Evolutionary conservation across 441 rosid genomes (phyloP).

Genomic region (Corymbia citriodora): DNA sequence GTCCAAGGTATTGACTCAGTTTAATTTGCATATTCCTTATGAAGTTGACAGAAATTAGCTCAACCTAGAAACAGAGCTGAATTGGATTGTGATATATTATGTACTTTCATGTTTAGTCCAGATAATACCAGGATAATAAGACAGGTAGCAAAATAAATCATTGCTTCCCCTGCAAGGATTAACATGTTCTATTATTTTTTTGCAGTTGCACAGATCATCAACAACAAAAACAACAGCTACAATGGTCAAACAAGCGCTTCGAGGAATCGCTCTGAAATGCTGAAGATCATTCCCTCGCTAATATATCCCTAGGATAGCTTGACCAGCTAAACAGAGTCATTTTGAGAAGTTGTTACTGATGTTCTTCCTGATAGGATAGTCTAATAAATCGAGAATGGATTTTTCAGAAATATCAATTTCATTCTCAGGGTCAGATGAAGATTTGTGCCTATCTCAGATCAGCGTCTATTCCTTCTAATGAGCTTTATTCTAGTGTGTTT

Average conservation of each 20-base stretch:
- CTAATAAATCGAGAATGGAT: not conserved
- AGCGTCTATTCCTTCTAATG: not conserved
- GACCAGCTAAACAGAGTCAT: not conserved
- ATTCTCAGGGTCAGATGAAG: not conserved
- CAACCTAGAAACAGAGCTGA: too few relatives aligned
- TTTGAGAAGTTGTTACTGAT: not conserved
- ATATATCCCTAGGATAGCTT: not conserved
- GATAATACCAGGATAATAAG: not conserved
- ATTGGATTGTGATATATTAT: not conserved
- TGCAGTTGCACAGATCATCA: conserved; percentile 54
- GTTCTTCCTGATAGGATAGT: not conserved
- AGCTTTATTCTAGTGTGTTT: not conserved
- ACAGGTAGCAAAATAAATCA: not conserved
- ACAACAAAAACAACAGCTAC: conserved; percentile 22
- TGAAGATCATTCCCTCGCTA: not conserved
- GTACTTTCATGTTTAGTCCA: not conserved
- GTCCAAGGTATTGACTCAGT: conserved; percentile 54
- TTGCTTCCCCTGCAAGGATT: not conserved
- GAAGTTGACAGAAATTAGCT: not conserved
- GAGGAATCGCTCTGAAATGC: not conserved
- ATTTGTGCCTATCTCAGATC: not conserved
- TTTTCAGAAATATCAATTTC: not conserved
- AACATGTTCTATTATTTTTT: not conserved
- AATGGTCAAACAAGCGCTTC: conserved; percentile 44
- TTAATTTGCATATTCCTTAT: not conserved